Evolutionary conservation across 345 rosid species (phyloP).

Genomic region (Cardamine occulta): DNA sequence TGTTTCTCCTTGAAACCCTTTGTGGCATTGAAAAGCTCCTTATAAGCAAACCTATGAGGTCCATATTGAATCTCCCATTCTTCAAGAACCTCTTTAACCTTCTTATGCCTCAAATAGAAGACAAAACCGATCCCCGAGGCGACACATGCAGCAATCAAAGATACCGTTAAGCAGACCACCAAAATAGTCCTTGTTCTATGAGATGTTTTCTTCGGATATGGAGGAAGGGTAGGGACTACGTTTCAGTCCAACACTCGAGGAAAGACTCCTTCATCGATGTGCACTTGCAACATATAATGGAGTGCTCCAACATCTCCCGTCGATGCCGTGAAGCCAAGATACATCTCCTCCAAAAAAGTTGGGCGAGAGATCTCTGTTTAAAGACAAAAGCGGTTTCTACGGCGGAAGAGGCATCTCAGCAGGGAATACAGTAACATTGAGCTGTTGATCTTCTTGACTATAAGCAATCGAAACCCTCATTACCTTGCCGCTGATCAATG

Average conservation of each 20-base stretch:
- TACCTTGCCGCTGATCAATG: slow-evolving; percentile 17
- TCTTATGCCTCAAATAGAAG: too few relatives aligned
- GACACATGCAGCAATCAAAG: slow-evolving; percentile 15
- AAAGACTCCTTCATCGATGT: slow-evolving; percentile 34
- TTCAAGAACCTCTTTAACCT: too few relatives aligned
- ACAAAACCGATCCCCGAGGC: slow-evolving; percentile 26
- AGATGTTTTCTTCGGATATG: slow-evolving; percentile 45
- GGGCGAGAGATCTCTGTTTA: slow-evolving; percentile 46
- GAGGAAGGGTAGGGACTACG: slow-evolving; percentile 49
- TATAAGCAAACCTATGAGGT: too few relatives aligned
- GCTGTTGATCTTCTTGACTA: slow-evolving; percentile 33
- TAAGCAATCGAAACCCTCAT: slow-evolving; percentile 58
- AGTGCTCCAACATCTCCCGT: slow-evolving; percentile 45
- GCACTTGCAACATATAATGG: slow-evolving; percentile 51
- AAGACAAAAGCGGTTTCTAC: slow-evolving; percentile 52
- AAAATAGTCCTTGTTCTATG: slow-evolving; percentile 33
- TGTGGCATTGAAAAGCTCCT: too few relatives aligned
- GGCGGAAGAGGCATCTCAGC: neutral
- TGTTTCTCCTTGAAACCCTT: too few relatives aligned
- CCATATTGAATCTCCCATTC: too few relatives aligned
- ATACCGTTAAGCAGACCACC: neutral
- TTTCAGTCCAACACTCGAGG: slow-evolving; percentile 25
- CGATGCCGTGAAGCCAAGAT: slow-evolving; percentile 61
- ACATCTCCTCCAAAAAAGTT: slow-evolving; percentile 47
- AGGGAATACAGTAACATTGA: slow-evolving; percentile 53